Evolutionary conservation across 1,139 yeast genomes (phyloP), one percentile per base, ranked within the genome.

Genomic region (Yamadazyma oceani): DNA sequence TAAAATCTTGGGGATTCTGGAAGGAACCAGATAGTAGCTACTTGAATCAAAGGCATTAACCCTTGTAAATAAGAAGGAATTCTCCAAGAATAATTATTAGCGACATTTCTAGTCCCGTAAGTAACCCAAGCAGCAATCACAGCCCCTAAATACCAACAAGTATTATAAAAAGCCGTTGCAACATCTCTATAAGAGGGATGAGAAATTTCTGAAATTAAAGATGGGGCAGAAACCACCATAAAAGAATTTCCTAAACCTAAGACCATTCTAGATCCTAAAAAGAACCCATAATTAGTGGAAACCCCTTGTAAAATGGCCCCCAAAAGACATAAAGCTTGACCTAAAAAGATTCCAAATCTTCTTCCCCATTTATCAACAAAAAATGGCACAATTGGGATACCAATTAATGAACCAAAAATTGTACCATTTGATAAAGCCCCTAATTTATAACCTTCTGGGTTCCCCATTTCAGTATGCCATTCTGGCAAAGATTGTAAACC

Each of bases 101-200:
- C 34, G 11, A 67, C 45, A 12, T 54, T 51, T 40, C 66, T 60
- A 12, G 78, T 66, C 35, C 80, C 80, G 44, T 64, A 73, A 2
- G 78, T 66, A 26, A 72, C 64, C 74, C 79, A 69, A 2, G 84
- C 75, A 6, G 82, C 82, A 34, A 78, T 49, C 26, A 73, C 55
- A 8, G 82, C 75, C 30, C 84, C 84, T 33, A 75, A 49, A 69
- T 55, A 65, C 73, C 76, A 73, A 58, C 54, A 80, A 49, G 34
- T 72, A 60, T 73, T 75, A 53, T 69, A 77, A 34, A 66, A 55
- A 17, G 75, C 60, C 19, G 81, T 74, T 24, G 64, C 51, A 17
- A 62, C 60, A 14, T 68, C 69, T 53, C 84, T 62, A 45, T 71
- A 76, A 14, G 71, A 67, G 19, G 78, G 78, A 38, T 71, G 74